Percentiles rank a stretch among this genome's conserved stretches.
phyloP scores from a whole-genome alignment of 2,329 filamentous ascomycete species.

The Ilyonectria robusta region DNA sequence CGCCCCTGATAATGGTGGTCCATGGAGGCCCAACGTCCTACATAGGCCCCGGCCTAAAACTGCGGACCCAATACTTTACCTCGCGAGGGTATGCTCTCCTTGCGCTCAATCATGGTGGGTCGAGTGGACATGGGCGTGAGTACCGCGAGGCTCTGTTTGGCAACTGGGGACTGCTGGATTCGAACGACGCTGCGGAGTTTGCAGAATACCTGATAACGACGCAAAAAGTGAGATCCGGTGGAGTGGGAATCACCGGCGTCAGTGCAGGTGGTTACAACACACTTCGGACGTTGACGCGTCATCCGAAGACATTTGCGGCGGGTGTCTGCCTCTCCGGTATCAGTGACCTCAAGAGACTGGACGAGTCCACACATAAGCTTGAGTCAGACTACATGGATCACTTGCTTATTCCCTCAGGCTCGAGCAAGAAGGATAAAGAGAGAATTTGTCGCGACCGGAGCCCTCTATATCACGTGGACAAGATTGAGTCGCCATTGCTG shows the following conservation, averaged over 20 bases:
- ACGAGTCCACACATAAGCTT: conserved; percentile 68
- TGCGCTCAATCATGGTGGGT: conserved; percentile 67
- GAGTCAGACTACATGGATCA: conserved; percentile 66
- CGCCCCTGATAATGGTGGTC: conserved; percentile 64
- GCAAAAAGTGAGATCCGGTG: conserved; percentile 53
- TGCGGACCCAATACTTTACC: conserved; percentile 66
- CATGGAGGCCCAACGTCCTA: conserved; percentile 68
- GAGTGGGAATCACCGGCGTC: conserved; percentile 64
- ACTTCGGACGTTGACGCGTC: conserved; percentile 62
- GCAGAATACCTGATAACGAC: conserved; percentile 58
- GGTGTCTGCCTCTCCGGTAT: conserved; percentile 67
- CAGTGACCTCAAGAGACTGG: conserved; percentile 63
- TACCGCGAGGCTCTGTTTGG: conserved; percentile 65
- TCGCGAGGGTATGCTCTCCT: conserved; percentile 67
- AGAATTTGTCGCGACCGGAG: conserved; percentile 62
- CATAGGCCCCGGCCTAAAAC: conserved; percentile 58
- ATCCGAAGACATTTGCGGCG: conserved; percentile 62
- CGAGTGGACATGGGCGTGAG: conserved; percentile 63
- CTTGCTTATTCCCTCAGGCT: conserved; percentile 56
- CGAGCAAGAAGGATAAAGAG: conserved; percentile 56
- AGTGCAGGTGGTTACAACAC: conserved; percentile 70
- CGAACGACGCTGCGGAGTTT: conserved; percentile 64
- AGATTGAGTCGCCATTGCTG: conserved; percentile 65
- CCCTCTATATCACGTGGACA: conserved; percentile 62
- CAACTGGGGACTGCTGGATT: conserved; percentile 66